Evolutionary conservation across 805 yeast genomes (phyloP).

Genomic region (Metschnikowia kofuensis): DNA sequence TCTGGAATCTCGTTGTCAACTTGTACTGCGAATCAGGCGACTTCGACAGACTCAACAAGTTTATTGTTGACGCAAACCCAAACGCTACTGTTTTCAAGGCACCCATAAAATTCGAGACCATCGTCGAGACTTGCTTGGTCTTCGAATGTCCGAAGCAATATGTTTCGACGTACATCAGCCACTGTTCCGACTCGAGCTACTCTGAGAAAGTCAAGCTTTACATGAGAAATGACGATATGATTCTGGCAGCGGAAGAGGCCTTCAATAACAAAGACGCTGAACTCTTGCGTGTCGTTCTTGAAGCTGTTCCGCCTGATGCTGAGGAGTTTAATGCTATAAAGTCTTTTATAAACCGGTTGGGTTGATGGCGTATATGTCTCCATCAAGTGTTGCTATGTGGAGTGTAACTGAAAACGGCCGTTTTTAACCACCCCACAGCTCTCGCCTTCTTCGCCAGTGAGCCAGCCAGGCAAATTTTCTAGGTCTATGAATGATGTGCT

Average conservation of each 20-base stretch:
- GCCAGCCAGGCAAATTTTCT: conserved; percentile 65
- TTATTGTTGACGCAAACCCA: conserved; percentile 20
- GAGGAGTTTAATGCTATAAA: conserved; percentile 10
- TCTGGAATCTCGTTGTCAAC: conserved; percentile 52
- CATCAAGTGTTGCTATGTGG: neutral
- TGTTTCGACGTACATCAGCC: conserved; percentile 57
- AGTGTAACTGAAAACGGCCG: conserved; percentile 4
- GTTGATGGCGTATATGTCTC: neutral
- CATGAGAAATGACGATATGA: conserved; percentile 49
- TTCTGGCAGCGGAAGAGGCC: conserved; percentile 50
- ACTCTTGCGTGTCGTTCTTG: conserved; percentile 9
- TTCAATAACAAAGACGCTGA: conserved; percentile 38
- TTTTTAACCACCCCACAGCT: conserved; percentile 42
- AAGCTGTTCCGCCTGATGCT: conserved; percentile 7
- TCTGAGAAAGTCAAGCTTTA: conserved; percentile 50
- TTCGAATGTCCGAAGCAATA: conserved; percentile 54
- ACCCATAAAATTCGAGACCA: conserved; percentile 69
- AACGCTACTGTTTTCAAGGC: conserved; percentile 41
- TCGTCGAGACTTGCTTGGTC: conserved; percentile 50
- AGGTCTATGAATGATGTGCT: conserved; percentile 48
- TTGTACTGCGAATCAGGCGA: conserved; percentile 45
- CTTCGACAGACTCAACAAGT: conserved; percentile 51
- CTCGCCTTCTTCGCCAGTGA: conserved; percentile 71
- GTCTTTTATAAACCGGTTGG: conserved; percentile 11
- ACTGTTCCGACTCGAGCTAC: conserved; percentile 46